These are phyloP conservation scores for Diaporthe sp. DNA, from an alignment of 2,329 filamentous ascomycete species.

Conservation along the genomic window DNA sequence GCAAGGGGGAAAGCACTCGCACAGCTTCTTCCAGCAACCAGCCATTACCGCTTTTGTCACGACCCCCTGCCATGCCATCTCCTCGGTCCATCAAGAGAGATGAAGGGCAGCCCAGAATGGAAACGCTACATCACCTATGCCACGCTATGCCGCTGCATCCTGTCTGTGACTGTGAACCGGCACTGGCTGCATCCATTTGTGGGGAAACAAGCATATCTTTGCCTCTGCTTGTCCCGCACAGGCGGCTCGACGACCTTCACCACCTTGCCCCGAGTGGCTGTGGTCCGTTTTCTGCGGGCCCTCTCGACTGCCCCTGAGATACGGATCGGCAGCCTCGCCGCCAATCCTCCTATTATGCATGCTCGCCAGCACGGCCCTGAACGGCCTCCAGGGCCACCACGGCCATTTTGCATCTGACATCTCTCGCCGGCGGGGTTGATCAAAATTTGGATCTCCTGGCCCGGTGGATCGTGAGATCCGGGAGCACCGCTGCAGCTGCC, in stretches of 20 bases:
- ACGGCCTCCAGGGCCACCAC: slow-evolving; percentile 14
- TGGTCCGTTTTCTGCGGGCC: slow-evolving; percentile 5
- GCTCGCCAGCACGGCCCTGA: not conserved
- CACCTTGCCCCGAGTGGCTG: slow-evolving; percentile 15
- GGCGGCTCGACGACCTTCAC: slow-evolving; percentile 1
- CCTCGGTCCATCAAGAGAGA: slow-evolving; percentile 16
- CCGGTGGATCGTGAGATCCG: slow-evolving; percentile 26
- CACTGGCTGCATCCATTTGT: slow-evolving; percentile 25
- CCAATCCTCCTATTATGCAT: slow-evolving; percentile 38
- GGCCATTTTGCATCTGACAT: slow-evolving; percentile 23
- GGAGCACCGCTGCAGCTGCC: slow-evolving; percentile 20
- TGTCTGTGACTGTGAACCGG: not conserved
- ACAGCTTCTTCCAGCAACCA: not conserved
- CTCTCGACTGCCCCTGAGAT: slow-evolving; percentile 34
- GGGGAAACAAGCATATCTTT: slow-evolving; percentile 37
- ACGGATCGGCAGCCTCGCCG: slow-evolving; percentile 34
- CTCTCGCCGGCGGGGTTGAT: slow-evolving; percentile 4
- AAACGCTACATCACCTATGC: not conserved
- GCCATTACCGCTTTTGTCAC: slow-evolving; percentile 22
- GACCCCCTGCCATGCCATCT: slow-evolving; percentile 23
- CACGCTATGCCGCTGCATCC: not conserved
- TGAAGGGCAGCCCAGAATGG: slow-evolving; percentile 17
- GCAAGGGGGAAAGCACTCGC: not conserved
- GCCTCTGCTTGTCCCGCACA: slow-evolving; percentile 8
- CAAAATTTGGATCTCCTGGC: slow-evolving; percentile 36